Conservation (phyloP, 306 rosid species). For the Coriaria nepalensis region DNA sequence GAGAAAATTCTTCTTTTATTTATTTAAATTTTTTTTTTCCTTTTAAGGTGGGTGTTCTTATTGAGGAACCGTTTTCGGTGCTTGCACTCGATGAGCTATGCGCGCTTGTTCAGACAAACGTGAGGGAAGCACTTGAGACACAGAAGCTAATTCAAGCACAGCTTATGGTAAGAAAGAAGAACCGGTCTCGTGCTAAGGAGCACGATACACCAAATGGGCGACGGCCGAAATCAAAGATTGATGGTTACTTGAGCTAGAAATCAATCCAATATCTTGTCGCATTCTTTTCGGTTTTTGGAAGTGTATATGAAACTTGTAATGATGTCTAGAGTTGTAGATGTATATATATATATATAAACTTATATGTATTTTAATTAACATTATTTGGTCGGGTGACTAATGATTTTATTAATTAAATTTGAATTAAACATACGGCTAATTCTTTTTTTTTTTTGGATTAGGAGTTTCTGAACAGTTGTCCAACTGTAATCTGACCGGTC, state of each 20-base stretch:
- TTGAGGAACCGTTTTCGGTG: conserved; percentile 91
- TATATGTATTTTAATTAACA: too few species aligned
- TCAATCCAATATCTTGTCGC: not conserved
- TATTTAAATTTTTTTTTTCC: conserved; percentile 5
- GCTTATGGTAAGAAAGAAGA: conserved; percentile 38
- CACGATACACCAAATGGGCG: conserved; percentile 58
- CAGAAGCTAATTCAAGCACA: conserved; percentile 32
- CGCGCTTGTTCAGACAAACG: conserved; percentile 31
- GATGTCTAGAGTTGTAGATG: too few species aligned
- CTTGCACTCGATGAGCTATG: conserved; percentile 78
- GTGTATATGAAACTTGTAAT: too few species aligned
- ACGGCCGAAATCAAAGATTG: conserved; percentile 34
- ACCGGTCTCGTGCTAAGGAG: conserved; percentile 18
- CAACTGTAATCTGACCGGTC: too few species aligned
- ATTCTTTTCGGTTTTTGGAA: too few species aligned
- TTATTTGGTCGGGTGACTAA: too few species aligned
- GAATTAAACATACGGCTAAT: too few species aligned
- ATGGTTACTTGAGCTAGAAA: conserved; percentile 7
- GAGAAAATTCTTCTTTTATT: conserved; percentile 1
- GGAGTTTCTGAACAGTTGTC: too few species aligned
- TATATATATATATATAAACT: too few species aligned
- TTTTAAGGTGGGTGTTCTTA: conserved; percentile 81
- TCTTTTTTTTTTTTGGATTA: too few species aligned
- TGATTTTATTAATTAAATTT: too few species aligned
- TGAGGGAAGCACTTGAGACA: conserved; percentile 42